Base-by-base conservation (phyloP, 2,329 filamentous ascomycete genomes). In the Hypoxylon sp. region DNA sequence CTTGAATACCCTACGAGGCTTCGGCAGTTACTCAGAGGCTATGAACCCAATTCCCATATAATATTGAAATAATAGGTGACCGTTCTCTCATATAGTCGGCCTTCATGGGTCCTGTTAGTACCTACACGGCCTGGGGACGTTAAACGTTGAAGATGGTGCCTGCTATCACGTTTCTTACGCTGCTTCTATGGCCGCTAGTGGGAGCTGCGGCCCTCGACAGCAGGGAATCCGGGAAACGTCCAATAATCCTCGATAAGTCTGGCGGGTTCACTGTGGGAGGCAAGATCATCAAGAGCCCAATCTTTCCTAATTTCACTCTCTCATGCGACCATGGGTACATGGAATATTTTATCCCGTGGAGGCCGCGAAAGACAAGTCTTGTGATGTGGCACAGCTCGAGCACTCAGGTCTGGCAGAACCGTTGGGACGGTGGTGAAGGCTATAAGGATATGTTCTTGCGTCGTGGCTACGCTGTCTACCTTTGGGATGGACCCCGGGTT, bases 301-400 rank as follows among this genome's bases (percentile, higher is more conserved):
- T 38, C 3, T 73, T 71, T 51, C 71, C 74, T 1, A 75, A 72
- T 45, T 55, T 62, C 61, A 79, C 77, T 0, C 73, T 79, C 4
- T 76, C 76, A 1, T 80, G 77, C 68, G 78, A 80, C 46, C 77
- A 79, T 65, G 78, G 78, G 22, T 80, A 79, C 59, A 73, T 79
- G 68, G 78, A 79, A 68, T 79, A 79, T 62, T 80, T 80, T 63
- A 71, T 75, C 24, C 78, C 78, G 1, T 76, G 72, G 72, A 67
- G 53, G 8, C 74, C 73, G 5, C 74, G 77, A 24, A 70, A 70
- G 50, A 78, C 76, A 14, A 75, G 74, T 56, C 60, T 80, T 20
- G 73, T 79, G 14, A 76, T 79, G 75, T 80, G 78, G 78, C 78
- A 80, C 64, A 78, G 75, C 61, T 77, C 77, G 12, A 76, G 72